Evolutionary conservation across 306 rosid genomes (phyloP).

Genomic region (Cucumis cinereus): DNA sequence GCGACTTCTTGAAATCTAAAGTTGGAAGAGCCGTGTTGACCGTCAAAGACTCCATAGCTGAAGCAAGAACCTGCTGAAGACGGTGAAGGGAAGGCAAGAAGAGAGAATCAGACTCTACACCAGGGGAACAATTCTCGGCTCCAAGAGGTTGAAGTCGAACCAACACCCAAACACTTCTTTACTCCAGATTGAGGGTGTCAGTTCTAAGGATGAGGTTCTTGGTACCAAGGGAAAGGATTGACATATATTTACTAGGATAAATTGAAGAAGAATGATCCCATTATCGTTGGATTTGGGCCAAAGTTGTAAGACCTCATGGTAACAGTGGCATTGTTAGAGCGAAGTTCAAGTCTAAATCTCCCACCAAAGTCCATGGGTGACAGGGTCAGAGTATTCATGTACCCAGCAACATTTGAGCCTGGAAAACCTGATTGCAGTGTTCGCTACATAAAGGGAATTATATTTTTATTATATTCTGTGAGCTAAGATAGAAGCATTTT

Average conservation of each 20-base stretch:
- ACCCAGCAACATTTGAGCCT: conserved; percentile 65
- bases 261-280: conserved; percentile 67
- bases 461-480: neutral
- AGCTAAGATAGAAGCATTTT: conserved; percentile 6
- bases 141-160: conserved; percentile 88
- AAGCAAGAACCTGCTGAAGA: conserved; percentile 11
- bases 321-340: conserved; percentile 88
- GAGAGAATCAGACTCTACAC: conserved; percentile 75
- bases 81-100: conserved; percentile 88
- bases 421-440: neutral
- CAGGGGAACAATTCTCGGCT: conserved; percentile 80
- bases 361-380: conserved; percentile 95
- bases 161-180: conserved; percentile 80
- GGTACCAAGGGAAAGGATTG: conserved; percentile 77
- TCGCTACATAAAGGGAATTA: neutral
- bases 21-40: too few species aligned
- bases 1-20: too few species aligned
- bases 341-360: conserved; percentile 73
- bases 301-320: conserved; percentile 77
- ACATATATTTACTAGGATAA: conserved; percentile 86
- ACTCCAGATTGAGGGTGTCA: conserved; percentile 83
- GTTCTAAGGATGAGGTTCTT: conserved; percentile 86
- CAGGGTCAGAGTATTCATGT: conserved; percentile 80
- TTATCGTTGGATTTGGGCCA: conserved; percentile 90
- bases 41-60: neutral